These are phyloP conservation scores for Fusarium keratoplasticum DNA, from an alignment of 2,329 filamentous ascomycete species.

Conservation along the genomic window DNA sequence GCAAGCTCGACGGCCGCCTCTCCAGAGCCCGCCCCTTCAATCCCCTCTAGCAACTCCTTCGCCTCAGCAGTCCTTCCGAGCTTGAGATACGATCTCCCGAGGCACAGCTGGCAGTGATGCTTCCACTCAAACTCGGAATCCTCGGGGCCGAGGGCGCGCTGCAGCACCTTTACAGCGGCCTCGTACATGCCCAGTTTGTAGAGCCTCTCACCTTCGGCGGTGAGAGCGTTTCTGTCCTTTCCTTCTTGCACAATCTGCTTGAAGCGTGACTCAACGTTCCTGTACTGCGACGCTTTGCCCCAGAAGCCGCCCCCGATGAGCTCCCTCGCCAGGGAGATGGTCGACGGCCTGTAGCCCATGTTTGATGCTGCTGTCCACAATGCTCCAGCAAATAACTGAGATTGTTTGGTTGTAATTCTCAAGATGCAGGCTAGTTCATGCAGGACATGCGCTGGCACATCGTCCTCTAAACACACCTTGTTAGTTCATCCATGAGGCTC, in stretches of 20 bases:
- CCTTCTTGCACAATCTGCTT: slow-evolving; percentile 44
- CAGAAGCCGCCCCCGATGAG: slow-evolving; percentile 37
- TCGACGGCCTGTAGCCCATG: slow-evolving; percentile 46
- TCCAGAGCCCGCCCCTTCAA: slow-evolving; percentile 35
- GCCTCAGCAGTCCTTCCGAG: slow-evolving; percentile 41
- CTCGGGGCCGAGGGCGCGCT: slow-evolving; percentile 40
- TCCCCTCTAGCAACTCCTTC: slow-evolving; percentile 30
- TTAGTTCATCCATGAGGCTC: slow-evolving; percentile 9
- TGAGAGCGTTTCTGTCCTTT: slow-evolving; percentile 51
- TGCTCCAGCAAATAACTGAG: slow-evolving; percentile 31
- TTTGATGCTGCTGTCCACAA: slow-evolving; percentile 50
- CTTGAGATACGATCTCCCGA: slow-evolving; percentile 42
- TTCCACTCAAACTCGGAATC: slow-evolving; percentile 44
- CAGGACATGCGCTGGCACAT: slow-evolving; percentile 30
- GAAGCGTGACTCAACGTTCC: slow-evolving; percentile 44
- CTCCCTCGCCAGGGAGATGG: slow-evolving; percentile 43
- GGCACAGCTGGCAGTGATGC: slow-evolving; percentile 39
- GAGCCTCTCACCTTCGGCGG: slow-evolving; percentile 48
- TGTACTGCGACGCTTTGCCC: slow-evolving; percentile 28
- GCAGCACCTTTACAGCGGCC: slow-evolving; percentile 36
- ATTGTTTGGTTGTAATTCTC: slow-evolving; percentile 13
- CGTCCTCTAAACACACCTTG: slow-evolving; percentile 23
- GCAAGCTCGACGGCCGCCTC: slow-evolving; percentile 47
- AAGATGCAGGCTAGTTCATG: slow-evolving; percentile 48
- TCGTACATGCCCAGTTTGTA: slow-evolving; percentile 39